Percentiles rank a stretch among this genome's conserved stretches.
phyloP scores from a whole-genome alignment of 2,329 filamentous ascomycete genomes.

The Fusarium cyanostomum region DNA sequence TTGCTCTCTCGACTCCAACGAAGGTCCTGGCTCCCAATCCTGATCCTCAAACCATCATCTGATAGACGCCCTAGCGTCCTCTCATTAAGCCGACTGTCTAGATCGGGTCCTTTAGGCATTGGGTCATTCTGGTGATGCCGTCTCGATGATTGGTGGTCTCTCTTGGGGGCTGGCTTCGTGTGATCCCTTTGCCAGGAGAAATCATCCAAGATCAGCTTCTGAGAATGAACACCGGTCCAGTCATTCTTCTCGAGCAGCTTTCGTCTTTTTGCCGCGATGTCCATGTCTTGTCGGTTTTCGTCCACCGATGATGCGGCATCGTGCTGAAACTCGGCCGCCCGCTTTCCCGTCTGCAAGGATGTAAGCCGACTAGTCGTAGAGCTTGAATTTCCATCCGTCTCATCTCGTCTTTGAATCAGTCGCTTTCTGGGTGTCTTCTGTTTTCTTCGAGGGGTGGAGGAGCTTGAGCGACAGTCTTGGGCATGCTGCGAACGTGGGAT shows the following conservation, averaged over 20 bases:
- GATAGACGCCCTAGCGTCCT: background rate
- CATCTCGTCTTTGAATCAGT: conserved; percentile 13
- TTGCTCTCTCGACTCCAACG: conserved; percentile 44
- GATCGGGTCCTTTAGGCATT: background rate
- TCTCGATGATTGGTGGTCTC: background rate
- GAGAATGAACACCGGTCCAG: conserved; percentile 47
- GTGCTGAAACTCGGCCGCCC: background rate
- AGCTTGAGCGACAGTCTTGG: background rate
- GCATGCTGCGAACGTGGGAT: conserved; percentile 20
- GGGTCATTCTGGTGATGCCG: background rate
- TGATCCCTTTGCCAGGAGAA: conserved; percentile 26
- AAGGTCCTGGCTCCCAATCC: conserved; percentile 43
- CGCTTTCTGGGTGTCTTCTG: conserved; percentile 16
- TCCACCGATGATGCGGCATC: background rate
- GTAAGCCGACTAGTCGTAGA: background rate
- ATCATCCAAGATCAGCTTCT: conserved; percentile 43
- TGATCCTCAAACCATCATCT: conserved; percentile 36
- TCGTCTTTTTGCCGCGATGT: conserved; percentile 38
- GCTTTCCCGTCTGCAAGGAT: background rate
- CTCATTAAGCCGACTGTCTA: background rate
- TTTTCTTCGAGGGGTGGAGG: conserved; percentile 8
- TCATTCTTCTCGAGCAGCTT: conserved; percentile 41
- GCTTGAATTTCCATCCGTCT: background rate
- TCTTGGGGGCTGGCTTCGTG: background rate
- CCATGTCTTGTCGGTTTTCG: background rate